A percentile compares a stretch with the other conserved stretches of the same genome.
Conservation (phyloP, 805 yeast species). For the Kuraishia ogatae region DNA sequence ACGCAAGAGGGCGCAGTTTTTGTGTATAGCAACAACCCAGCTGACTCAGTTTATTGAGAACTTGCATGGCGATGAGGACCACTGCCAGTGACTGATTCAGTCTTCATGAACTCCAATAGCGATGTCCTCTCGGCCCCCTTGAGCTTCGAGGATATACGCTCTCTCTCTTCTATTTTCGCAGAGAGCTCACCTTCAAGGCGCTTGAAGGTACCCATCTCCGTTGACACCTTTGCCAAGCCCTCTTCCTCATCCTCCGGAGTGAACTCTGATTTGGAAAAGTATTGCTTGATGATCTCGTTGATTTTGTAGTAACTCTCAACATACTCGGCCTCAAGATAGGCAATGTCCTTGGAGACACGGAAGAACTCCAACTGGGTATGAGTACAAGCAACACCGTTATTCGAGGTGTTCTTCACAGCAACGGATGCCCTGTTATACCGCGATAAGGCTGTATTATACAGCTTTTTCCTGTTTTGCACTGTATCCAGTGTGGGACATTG, state of each 20-base stretch:
- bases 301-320: slow-evolving; percentile 15
- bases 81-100: neutral
- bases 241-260: slow-evolving; percentile 8
- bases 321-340: slow-evolving; percentile 18
- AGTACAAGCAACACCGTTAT: slow-evolving; percentile 5
- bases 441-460: slow-evolving; percentile 10
- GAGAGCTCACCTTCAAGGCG: slow-evolving; percentile 3
- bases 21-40: too few species aligned
- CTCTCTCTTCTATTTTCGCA: neutral
- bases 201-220: slow-evolving; percentile 6
- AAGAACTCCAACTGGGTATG: slow-evolving; percentile 12
- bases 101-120: neutral
- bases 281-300: slow-evolving; percentile 15
- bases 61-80: neutral
- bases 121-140: neutral
- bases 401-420: slow-evolving; percentile 12
- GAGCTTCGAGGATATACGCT: neutral
- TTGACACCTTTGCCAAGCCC: slow-evolving; percentile 6
- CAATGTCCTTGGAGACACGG: slow-evolving; percentile 16
- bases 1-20: too few species aligned
- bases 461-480: slow-evolving; percentile 10
- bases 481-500: slow-evolving; percentile 12
- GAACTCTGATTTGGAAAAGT: slow-evolving; percentile 13
- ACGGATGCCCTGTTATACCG: slow-evolving; percentile 8
- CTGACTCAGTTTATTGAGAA: neutral